These are phyloP conservation scores for Russula lepida DNA, from an alignment of 768 basidiomycete species.

Conservation along the genomic window DNA sequence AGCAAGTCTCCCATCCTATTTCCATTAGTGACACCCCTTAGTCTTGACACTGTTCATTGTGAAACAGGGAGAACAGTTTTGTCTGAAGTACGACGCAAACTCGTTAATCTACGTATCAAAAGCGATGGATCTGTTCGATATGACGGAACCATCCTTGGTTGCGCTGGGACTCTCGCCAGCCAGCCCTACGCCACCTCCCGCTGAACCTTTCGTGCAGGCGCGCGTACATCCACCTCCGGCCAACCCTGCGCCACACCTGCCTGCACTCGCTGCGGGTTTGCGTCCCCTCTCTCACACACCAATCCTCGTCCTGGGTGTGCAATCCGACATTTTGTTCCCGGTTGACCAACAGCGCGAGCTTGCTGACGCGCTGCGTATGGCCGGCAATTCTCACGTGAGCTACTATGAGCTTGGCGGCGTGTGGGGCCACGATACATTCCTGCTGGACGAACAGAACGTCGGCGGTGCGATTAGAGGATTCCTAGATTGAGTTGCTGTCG, in stretches of 20 bases:
- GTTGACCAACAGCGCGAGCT: slow-evolving; percentile 96
- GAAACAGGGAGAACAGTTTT: slow-evolving; percentile 85
- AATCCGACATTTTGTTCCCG: slow-evolving; percentile 94
- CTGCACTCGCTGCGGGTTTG: slow-evolving; percentile 72
- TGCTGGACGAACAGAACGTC: slow-evolving; percentile 86
- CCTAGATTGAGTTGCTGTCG: slow-evolving; percentile 38
- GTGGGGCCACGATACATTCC: slow-evolving; percentile 99
- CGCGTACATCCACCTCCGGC: slow-evolving; percentile 66
- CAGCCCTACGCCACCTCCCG: slow-evolving; percentile 22
- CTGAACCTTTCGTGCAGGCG: slow-evolving; percentile 28
- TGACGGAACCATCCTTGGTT: slow-evolving; percentile 70
- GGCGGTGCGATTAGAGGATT: slow-evolving; percentile 90
- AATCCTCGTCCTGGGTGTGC: slow-evolving; percentile 83
- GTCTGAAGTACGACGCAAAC: slow-evolving; percentile 98
- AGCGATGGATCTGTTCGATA: slow-evolving; percentile 98
- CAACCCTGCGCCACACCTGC: slow-evolving; percentile 66
- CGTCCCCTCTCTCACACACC: slow-evolving; percentile 68
- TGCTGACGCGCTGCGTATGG: slow-evolving; percentile 83
- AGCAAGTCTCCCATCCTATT: slow-evolving; percentile 28
- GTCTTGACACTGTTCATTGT: not conserved
- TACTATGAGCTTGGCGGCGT: slow-evolving; percentile 98
- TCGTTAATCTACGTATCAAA: slow-evolving; percentile 98
- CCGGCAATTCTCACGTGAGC: slow-evolving; percentile 81
- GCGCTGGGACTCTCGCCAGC: slow-evolving; percentile 49
- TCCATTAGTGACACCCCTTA: not conserved